A percentile compares a stretch with the other conserved stretches of the same genome.
Evolutionary conservation across 768 basidiomycete species (phyloP).

Genomic region (Xanthoconium purpureum): DNA sequence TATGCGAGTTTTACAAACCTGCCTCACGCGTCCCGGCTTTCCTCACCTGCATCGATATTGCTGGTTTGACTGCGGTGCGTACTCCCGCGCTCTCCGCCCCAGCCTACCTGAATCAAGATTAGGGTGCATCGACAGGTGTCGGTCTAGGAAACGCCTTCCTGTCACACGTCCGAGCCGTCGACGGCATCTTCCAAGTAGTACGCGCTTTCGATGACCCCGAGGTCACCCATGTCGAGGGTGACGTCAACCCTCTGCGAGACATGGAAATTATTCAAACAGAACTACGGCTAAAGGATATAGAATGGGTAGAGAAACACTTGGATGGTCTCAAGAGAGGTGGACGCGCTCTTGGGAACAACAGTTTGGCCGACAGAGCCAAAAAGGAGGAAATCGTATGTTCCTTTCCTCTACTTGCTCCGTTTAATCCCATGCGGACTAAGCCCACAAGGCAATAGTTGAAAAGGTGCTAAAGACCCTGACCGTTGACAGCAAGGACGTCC

Average conservation of each 20-base stretch:
- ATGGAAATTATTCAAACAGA: slow-evolving; percentile 98
- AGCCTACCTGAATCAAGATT: slow-evolving; percentile 17
- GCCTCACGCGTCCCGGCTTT: slow-evolving; percentile 85
- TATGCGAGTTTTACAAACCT: slow-evolving; percentile 89
- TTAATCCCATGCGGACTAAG: slow-evolving; percentile 13
- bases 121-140: slow-evolving; percentile 97
- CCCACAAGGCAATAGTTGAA: slow-evolving; percentile 70
- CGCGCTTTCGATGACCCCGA: slow-evolving; percentile 99
- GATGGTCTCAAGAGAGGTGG: slow-evolving; percentile 74
- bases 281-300: slow-evolving; percentile 93
- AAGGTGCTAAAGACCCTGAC: slow-evolving; percentile 78
- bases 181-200: slow-evolving; percentile 98
- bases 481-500: slow-evolving; percentile 82
- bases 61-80: slow-evolving; percentile 88
- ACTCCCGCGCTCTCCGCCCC: background rate
- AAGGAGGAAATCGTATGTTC: slow-evolving; percentile 89
- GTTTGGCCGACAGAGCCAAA: slow-evolving; percentile 89
- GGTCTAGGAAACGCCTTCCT: slow-evolving; percentile 97
- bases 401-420: background rate
- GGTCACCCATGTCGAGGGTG: slow-evolving; percentile 98
- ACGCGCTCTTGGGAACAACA: slow-evolving; percentile 67
- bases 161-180: slow-evolving; percentile 95
- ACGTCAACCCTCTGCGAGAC: slow-evolving; percentile 92
- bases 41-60: slow-evolving; percentile 98
- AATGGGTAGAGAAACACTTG: slow-evolving; percentile 94